Conservation (phyloP, 139 green algal genomes). For the Monoraphidium neglectum region DNA sequence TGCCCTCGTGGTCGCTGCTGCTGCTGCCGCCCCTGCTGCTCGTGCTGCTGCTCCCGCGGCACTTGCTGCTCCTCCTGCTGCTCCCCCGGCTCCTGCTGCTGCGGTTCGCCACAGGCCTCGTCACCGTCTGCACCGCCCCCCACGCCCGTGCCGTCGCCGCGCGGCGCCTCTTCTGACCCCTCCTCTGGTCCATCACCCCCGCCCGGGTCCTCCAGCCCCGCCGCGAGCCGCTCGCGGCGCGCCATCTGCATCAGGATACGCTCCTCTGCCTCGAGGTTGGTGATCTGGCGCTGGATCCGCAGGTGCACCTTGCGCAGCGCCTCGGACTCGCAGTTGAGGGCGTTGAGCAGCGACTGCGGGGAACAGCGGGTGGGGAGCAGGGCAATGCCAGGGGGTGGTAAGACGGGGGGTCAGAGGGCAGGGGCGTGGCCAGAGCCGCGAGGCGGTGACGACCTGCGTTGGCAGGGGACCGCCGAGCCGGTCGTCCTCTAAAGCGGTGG, state of each 20-base stretch:
- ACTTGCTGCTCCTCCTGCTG: constrained; percentile 9
- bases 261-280: constrained; percentile 28
- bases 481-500: no score
- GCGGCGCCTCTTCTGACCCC: not conserved
- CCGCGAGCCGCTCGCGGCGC: not conserved
- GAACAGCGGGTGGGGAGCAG: no score
- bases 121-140: not conserved
- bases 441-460: no score
- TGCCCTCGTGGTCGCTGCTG: not conserved
- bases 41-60: not conserved
- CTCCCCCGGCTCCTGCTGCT: constrained; percentile 2
- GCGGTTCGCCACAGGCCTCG: not conserved
- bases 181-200: constrained; percentile 1
- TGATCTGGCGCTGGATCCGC: constrained; percentile 27
- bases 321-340: constrained; percentile 14
- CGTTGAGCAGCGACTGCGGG: constrained; percentile 14
- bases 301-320: constrained; percentile 24
- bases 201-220: not conserved
- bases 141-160: not conserved
- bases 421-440: no score
- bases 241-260: constrained; percentile 23
- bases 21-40: constrained; percentile 12
- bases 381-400: no score
- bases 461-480: no score
- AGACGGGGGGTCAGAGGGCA: no score